phyloP scores from a whole-genome alignment of 345 rosid genomes.

The Erysimum cheiranthoides region DNA sequence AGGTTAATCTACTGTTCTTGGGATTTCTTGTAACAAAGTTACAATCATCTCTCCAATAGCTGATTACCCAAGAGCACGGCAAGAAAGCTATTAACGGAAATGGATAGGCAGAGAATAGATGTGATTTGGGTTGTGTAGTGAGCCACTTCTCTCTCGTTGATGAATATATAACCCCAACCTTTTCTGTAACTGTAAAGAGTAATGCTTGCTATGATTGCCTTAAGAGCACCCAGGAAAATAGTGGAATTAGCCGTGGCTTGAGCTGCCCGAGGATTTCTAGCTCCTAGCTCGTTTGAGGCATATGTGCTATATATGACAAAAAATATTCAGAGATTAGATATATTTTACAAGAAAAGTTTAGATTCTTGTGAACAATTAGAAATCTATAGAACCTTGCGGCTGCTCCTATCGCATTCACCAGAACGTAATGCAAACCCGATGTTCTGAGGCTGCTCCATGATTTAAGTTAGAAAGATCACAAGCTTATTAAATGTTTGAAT shows the following conservation, averaged over 20 bases:
- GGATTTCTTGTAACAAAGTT: background rate
- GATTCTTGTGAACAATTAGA: too few relatives aligned
- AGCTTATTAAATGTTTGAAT: too few relatives aligned
- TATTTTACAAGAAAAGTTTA: too few relatives aligned
- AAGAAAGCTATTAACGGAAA: conserved; percentile 46
- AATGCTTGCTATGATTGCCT: conserved; percentile 40
- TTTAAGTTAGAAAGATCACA: too few relatives aligned
- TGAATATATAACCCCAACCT: conserved; percentile 49
- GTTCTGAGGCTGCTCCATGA: too few relatives aligned
- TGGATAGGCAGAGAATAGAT: conserved; percentile 43
- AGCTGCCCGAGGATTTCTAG: too few relatives aligned
- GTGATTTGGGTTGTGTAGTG: conserved; percentile 46
- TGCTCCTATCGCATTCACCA: conserved; percentile 56
- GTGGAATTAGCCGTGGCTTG: too few relatives aligned
- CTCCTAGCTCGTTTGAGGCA: too few relatives aligned
- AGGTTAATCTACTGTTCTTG: conserved; percentile 8
- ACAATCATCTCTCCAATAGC: too few relatives aligned
- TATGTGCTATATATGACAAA: too few relatives aligned
- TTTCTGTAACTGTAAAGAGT: conserved; percentile 43
- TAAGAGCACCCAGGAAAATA: conserved; percentile 37
- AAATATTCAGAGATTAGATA: too few relatives aligned
- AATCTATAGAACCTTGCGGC: too few relatives aligned
- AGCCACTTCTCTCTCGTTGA: conserved; percentile 49
- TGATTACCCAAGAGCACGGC: conserved; percentile 52
- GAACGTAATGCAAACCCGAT: conserved; percentile 47